Conservation (phyloP, 1,139 yeast species). For the Pichia sp. region DNA sequence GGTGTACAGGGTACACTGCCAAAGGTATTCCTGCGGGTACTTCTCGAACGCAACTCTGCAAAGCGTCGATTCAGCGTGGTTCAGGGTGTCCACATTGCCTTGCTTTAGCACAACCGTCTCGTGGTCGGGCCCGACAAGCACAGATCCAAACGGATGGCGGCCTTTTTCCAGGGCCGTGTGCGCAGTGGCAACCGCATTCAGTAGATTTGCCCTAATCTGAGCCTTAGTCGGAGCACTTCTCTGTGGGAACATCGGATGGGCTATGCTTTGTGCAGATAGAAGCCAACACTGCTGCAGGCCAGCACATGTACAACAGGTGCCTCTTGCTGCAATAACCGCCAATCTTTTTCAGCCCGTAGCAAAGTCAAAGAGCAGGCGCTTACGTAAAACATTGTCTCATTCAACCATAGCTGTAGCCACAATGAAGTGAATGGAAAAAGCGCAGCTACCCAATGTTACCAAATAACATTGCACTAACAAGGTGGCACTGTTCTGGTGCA, state of each 20-base stretch:
- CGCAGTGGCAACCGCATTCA: slow-evolving; percentile 20
- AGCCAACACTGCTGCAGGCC: too few species aligned
- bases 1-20: slow-evolving; percentile 30
- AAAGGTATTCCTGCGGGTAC: slow-evolving; percentile 23
- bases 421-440: too few species aligned
- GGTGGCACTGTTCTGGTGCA: too few species aligned
- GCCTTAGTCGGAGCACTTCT: slow-evolving; percentile 16
- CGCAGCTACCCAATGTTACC: too few species aligned
- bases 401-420: too few species aligned
- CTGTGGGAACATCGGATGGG: slow-evolving; percentile 17
- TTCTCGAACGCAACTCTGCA: slow-evolving; percentile 23
- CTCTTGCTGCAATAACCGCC: too few species aligned
- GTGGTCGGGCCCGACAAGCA: slow-evolving; percentile 28
- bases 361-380: too few species aligned
- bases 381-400: too few species aligned
- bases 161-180: slow-evolving; percentile 23
- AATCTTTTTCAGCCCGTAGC: too few species aligned
- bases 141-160: slow-evolving; percentile 29
- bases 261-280: too few species aligned
- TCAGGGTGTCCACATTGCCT: slow-evolving; percentile 29
- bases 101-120: slow-evolving; percentile 23
- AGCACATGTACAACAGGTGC: too few species aligned
- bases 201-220: slow-evolving; percentile 16
- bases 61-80: slow-evolving; percentile 30
- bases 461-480: too few species aligned